Conservation (phyloP, 441 rosid genomes). For the Syzygium syzygioides region DNA sequence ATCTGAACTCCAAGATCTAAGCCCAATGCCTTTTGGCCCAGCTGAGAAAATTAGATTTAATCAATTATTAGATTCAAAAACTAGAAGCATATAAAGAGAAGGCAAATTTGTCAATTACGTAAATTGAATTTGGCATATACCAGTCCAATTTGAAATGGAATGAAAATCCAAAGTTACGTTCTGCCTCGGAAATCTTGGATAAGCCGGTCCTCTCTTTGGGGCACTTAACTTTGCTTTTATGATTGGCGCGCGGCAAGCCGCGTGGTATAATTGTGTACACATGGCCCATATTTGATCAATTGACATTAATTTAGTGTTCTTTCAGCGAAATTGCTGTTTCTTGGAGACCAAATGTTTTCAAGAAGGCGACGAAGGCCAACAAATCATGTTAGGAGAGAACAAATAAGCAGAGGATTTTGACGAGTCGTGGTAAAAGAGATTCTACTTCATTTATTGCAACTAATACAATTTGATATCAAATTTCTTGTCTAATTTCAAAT, state of each 20-base stretch:
- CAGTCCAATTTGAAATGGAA: background rate
- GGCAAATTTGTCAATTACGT: too few relatives aligned
- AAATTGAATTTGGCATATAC: background rate
- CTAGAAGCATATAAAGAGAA: background rate
- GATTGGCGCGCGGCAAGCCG: background rate
- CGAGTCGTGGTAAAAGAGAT: background rate
- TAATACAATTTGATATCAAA: background rate
- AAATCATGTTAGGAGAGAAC: background rate
- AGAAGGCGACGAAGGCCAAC: background rate
- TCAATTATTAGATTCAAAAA: background rate
- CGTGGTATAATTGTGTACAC: background rate
- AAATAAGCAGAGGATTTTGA: background rate
- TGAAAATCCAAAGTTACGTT: too few relatives aligned
- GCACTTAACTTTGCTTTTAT: background rate
- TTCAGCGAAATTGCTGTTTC: background rate
- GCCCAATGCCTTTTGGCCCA: background rate
- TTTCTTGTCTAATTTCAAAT: background rate
- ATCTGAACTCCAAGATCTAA: background rate
- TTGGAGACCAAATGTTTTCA: background rate
- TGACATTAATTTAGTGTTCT: background rate
- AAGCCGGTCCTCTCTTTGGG: fast-evolving
- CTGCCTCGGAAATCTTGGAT: too few relatives aligned
- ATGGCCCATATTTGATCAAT: background rate
- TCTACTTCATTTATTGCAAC: background rate
- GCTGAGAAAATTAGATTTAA: background rate